Conservation (phyloP, 305 asterid genomes). For the Solanum hybrid region DNA sequence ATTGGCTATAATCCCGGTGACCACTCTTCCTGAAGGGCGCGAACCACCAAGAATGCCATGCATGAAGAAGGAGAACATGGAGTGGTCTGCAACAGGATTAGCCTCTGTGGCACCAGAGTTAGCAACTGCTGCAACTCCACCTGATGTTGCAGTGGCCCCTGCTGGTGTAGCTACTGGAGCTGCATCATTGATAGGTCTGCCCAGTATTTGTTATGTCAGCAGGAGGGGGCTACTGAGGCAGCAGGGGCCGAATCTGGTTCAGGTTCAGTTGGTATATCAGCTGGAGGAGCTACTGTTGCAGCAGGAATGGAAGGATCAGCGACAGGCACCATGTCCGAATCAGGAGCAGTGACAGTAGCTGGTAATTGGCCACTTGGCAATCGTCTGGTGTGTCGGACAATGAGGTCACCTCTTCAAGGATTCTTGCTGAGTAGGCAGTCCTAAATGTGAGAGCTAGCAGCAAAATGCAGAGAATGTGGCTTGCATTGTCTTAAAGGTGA, state of each 20-base stretch:
- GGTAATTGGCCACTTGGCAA: slow-evolving; percentile 26
- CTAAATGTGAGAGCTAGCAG: slow-evolving; percentile 30
- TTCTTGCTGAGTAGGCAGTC: slow-evolving; percentile 28
- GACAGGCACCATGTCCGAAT: background rate
- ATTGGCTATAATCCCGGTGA: slow-evolving; percentile 56
- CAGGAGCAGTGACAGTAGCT: background rate
- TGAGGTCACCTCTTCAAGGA: slow-evolving; percentile 29
- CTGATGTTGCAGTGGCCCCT: background rate
- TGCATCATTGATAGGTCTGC: background rate
- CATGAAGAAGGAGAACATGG: slow-evolving; percentile 39
- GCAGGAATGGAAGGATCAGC: background rate
- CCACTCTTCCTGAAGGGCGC: slow-evolving; percentile 61
- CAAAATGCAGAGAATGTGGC: slow-evolving; percentile 20
- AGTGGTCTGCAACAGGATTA: slow-evolving; percentile 14
- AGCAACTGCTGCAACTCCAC: background rate
- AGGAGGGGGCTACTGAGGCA: background rate
- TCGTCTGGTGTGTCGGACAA: background rate
- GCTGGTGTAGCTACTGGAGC: background rate
- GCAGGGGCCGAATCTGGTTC: background rate
- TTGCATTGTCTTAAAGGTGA: background rate
- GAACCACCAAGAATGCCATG: slow-evolving; percentile 61
- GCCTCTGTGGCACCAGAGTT: slow-evolving; percentile 10
- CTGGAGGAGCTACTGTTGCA: background rate
- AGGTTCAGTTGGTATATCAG: background rate
- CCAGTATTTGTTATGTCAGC: background rate